Evolutionary conservation across 2,329 filamentous ascomycete species (phyloP).

Genomic region (Orbilia oligospora): DNA sequence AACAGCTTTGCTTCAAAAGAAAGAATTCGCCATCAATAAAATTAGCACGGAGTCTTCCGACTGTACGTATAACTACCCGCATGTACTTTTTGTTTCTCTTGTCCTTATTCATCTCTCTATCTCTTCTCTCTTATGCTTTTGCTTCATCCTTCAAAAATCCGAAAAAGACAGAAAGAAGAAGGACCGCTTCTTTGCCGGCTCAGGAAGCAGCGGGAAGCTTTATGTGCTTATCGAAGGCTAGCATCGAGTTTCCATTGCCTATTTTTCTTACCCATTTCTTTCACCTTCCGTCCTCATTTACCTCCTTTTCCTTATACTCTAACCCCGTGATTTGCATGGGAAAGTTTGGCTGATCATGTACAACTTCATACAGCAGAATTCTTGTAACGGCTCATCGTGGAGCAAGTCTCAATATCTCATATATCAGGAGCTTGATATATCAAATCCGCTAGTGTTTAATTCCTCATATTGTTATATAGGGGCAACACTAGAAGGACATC

Average conservation of each 20-base stretch:
- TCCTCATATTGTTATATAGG: constrained; percentile 60
- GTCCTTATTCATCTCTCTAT: constrained; percentile 46
- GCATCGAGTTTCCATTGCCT: constrained; percentile 36
- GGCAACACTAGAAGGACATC: constrained; percentile 61
- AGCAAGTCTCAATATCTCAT: constrained; percentile 60
- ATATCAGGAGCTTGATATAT: constrained; percentile 58
- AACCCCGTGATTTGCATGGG: constrained; percentile 52
- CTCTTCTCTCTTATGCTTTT: constrained; percentile 43
- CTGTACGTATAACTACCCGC: constrained; percentile 61
- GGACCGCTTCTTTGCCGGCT: constrained; percentile 35
- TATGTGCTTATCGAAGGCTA: constrained; percentile 24
- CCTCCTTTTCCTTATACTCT: constrained; percentile 21
- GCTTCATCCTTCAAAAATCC: constrained; percentile 51
- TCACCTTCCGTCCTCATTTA: constrained; percentile 45
- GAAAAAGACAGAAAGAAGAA: constrained; percentile 2
- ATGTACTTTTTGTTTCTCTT: constrained; percentile 52
- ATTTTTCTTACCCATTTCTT: constrained; percentile 48
- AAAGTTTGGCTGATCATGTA: constrained; percentile 61
- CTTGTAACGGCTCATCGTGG: constrained; percentile 60
- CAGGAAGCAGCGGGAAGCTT: constrained; percentile 28
- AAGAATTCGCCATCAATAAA: constrained; percentile 34
- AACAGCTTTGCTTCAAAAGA: constrained; percentile 56
- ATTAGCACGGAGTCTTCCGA: constrained; percentile 49
- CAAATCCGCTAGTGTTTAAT: constrained; percentile 54
- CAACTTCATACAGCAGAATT: constrained; percentile 57